Evolutionary conservation across 805 yeast species (phyloP).

Genomic region (Barnettozyma wickerhamii): DNA sequence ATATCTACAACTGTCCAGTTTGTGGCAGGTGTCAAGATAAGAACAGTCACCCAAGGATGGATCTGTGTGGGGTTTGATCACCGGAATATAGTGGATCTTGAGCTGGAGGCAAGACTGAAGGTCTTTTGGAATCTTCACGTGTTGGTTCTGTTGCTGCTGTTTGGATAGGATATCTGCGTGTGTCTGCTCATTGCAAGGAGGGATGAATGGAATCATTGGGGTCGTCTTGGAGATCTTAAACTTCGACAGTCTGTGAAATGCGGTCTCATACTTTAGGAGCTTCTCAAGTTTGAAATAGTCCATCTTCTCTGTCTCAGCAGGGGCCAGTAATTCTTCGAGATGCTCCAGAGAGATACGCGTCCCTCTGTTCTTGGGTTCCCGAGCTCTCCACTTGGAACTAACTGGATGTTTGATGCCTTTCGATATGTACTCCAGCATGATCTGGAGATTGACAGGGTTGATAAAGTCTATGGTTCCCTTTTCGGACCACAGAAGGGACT

Average conservation of each 20-base stretch:
- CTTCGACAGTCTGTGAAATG: conserved; percentile 36
- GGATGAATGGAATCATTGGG: conserved; percentile 38
- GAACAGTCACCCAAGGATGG: conserved; percentile 81
- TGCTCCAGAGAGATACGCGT: neutral
- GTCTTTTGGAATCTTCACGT: conserved; percentile 27
- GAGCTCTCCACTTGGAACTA: too few species aligned
- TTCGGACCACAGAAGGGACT: conserved; percentile 5
- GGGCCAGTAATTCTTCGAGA: conserved; percentile 5
- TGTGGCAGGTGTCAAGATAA: conserved; percentile 90
- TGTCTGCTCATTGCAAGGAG: conserved; percentile 42
- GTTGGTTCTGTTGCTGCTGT: conserved; percentile 19
- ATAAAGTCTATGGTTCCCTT: conserved; percentile 13
- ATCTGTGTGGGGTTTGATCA: conserved; percentile 62
- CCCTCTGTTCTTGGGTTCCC: neutral
- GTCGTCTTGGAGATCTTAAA: conserved; percentile 38
- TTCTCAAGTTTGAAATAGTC: conserved; percentile 13
- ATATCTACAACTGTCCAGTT: conserved; percentile 73
- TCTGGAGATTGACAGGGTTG: conserved; percentile 12
- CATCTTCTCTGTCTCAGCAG: conserved; percentile 4
- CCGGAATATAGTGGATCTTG: conserved; percentile 50
- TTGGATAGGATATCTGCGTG: conserved; percentile 19
- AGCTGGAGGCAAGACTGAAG: conserved; percentile 12
- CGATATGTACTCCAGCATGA: conserved; percentile 7
- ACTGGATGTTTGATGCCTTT: too few species aligned
- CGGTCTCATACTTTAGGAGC: conserved; percentile 31